Base-by-base conservation (phyloP, 768 basidiomycete species). In the Lepiota subincarnata region DNA sequence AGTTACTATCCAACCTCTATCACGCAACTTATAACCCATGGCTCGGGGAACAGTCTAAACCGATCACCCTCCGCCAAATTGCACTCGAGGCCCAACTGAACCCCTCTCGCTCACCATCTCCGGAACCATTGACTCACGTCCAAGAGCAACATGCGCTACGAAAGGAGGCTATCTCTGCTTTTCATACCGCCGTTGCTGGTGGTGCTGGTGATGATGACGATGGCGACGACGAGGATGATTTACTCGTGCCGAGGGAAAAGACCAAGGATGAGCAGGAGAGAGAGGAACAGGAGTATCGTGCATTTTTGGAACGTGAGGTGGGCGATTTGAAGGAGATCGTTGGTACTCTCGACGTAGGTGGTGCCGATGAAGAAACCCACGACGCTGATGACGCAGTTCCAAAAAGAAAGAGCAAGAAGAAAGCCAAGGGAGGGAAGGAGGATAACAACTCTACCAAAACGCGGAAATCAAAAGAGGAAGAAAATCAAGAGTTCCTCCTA, bases 401-500 rank as follows among this genome's bases (percentile, higher is more conserved):
- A 3, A 64, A 49, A 60, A 67, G 49, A 57, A 72, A 67, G 31
- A 59, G 53, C 22, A 70, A 67, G 55, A 62, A 76, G 62, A 73
- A 77, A 54, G 77, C 82, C 48, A 74, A 72, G 3, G 81, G 83
- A 53, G 64, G 66, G 60, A 72, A 69, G 59, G 64, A 68, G 51
- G 71, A 73, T 55, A 63, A 63, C 6, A 62, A 62, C 6, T 16
- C 36, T 16, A 68, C 63, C 50, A 59, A 51, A 69, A 40, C 50
- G 13, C 57, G 40, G 24, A 71, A 71, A 55, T 66, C 70, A 50
- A 84, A 80, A 65, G 76, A 81, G 52, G 83, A 87, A 52, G 73
- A 76, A 14, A 89, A 94, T 62, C 89, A 91, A 49, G 89, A 95
- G 53, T 97, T 98, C 63, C 72, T 98, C 49, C 78, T 93, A 74